Conservation (phyloP, 176 grass and related monocot genomes). For the Oryza brachyantha region DNA sequence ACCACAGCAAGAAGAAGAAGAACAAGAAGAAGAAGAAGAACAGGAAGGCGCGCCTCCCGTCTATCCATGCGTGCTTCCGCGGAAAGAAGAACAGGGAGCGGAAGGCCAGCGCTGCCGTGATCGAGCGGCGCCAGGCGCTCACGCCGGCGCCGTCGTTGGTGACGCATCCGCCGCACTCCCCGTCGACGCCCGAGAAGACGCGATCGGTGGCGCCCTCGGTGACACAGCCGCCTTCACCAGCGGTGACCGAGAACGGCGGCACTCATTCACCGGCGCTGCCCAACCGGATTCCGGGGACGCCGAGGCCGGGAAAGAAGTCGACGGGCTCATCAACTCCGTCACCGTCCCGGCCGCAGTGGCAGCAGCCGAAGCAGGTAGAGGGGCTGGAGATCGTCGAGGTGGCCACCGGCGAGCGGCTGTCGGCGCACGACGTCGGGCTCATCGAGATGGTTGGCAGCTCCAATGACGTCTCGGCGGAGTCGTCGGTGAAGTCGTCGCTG, state of each 20-base stretch:
- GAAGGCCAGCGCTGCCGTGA: not conserved
- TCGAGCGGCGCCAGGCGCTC: constrained; percentile 26
- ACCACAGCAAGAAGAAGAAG: not conserved
- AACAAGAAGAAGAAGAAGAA: constrained; percentile 35
- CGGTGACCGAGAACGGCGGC: constrained; percentile 26
- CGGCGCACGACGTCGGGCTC: constrained; percentile 40
- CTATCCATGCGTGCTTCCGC: constrained; percentile 47
- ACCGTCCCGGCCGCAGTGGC: constrained; percentile 10
- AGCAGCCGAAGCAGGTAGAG: constrained; percentile 19
- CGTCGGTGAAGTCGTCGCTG: constrained; percentile 37
- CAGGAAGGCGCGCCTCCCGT: constrained; percentile 31
- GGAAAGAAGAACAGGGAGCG: constrained; percentile 37
- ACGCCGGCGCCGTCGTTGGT: constrained; percentile 42
- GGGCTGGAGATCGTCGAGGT: constrained; percentile 45
- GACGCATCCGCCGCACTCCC: constrained; percentile 33
- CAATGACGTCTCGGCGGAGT: constrained; percentile 25
- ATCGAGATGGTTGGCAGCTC: constrained; percentile 48
- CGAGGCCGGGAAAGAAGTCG: not conserved
- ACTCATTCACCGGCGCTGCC: constrained; percentile 31
- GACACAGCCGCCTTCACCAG: constrained; percentile 40
- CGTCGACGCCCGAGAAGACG: constrained; percentile 2
- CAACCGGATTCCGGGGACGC: not conserved
- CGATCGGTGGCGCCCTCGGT: not conserved
- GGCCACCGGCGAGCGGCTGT: constrained; percentile 34
- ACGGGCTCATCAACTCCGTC: constrained; percentile 3